Evolutionary conservation across 2,329 filamentous ascomycete genomes (phyloP), one percentile per base, ranked within the genome.

Genomic region (Verticillium nonalfalfae): DNA sequence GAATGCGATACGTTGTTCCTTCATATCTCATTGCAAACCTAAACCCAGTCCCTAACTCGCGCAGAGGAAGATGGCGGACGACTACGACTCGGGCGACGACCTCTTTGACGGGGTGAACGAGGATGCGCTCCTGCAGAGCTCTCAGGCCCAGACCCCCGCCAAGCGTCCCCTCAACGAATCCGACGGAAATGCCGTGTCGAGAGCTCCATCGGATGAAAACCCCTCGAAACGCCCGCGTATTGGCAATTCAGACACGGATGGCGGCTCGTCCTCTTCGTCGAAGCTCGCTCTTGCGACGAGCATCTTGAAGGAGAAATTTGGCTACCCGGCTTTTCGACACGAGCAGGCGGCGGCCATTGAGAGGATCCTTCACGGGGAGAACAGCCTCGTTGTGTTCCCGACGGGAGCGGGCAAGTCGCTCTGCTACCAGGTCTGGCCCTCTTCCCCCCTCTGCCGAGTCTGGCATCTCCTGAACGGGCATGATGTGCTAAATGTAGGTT

Each of bases 321-420:
- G 75, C 0, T 73, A 75, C 58, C 63, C 70, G 0, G 60, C 64
- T 7, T 81, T 81, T 59, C 75, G 78, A 1, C 75, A 80, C 38
- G 78, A 81, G 63, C 79, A 81, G 61, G 73, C 76, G 34, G 73
- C 68, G 0, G 77, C 76, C 14, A 80, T 81, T 33, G 60, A 65
- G 7, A 64, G 71, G 2, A 68, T 77, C 9, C 66, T 81, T 1
- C 60, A 58, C 7, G 78, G 77, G 0, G 65, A 79, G 11, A 81
- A 77, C 61, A 67, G 74, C 0, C 72, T 81, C 0, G 76, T 76
- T 4, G 67, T 81, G 21, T 81, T 81, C 59, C 79, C 79, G 3
- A 81, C 79, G 0, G 79, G 79, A 1, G 79, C 77, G 14, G 79
- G 79, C n/a, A 81, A 81, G 63, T 81, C 78, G 0, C 70, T 81